Evolutionary conservation across 2,329 filamentous ascomycete genomes (phyloP).

Genomic region (Dactylellina cionopaga): DNA sequence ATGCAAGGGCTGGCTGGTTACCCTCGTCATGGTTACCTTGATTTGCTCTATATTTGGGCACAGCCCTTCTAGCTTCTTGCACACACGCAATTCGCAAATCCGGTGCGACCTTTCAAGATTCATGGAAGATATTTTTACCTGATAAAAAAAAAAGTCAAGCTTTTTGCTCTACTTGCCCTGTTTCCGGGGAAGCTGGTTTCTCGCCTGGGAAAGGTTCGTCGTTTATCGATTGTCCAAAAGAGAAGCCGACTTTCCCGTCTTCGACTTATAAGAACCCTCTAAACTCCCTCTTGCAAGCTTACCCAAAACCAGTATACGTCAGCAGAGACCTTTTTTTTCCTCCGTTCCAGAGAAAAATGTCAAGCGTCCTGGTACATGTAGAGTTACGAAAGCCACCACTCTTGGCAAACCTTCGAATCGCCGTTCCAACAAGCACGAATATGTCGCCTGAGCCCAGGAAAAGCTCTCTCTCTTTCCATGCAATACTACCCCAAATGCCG

Average conservation of each 20-base stretch:
- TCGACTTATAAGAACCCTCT: too few relatives aligned
- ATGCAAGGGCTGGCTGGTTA: conserved; percentile 26
- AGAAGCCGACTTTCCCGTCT: not conserved
- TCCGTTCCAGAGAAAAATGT: not conserved
- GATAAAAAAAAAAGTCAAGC: not conserved
- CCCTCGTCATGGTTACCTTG: conserved; percentile 46
- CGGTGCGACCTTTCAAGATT: conserved; percentile 1
- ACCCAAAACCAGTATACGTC: conserved; percentile 44
- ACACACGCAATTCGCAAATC: conserved; percentile 30
- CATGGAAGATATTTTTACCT: not conserved
- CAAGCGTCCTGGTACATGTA: too few relatives aligned
- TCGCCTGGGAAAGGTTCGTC: not conserved
- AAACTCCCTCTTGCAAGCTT: too few relatives aligned
- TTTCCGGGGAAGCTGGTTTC: too few relatives aligned
- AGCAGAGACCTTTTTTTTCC: conserved; percentile 20
- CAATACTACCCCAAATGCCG: not conserved
- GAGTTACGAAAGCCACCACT: too few relatives aligned
- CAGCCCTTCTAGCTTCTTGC: not conserved
- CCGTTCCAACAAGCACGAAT: not conserved
- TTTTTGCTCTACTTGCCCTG: not conserved
- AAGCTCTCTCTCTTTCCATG: too few relatives aligned
- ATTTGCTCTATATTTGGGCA: conserved; percentile 51
- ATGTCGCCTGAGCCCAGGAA: too few relatives aligned
- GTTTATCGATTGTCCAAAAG: conserved; percentile 23
- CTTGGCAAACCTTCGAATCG: conserved; percentile 22